Evolutionary conservation across 139 green algal species (phyloP), one percentile per base, ranked within the genome.

Genomic region (Chlorella sp.): DNA sequence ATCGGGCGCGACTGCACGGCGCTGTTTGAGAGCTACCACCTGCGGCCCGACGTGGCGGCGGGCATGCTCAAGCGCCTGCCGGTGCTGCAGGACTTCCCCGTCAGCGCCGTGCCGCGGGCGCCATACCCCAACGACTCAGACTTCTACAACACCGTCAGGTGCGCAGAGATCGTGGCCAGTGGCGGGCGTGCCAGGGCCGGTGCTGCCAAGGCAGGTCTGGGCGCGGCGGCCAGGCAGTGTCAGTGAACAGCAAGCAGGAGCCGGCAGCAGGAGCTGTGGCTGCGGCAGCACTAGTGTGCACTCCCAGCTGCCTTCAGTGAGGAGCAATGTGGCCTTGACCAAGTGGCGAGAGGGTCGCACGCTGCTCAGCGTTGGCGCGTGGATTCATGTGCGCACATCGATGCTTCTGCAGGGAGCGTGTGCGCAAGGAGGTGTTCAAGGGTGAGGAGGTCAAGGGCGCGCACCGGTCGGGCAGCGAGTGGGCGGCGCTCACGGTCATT

Each of bases 21-120:
- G 3, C 85, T 96, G 34, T 92, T 96, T 67, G 91, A 96, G 77
- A 88, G 74, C 22, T 94, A 92, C 79, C 91, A 96, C 80, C 73
- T 96, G 73, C 73, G 88, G 0, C 89, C 88, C 10, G 87, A 93
- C 35, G 82, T 90, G 29, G 68, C 81, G 23, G 62, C 30, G 6
- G 3, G 3, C 27, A 63, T 76, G 22, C 82, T 96, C 62, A 80
- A 82, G 64, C 75, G 80, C 17, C 80, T 96, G 68, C 91, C 91
- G 10, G 68, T 81, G 55, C 77, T 96, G 61, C 66, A 88, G 62
- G 91, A 74, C 66, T 96, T 96, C 76, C 91, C 91, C 26, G 80
- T 94, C 2, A 71, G 89, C 6, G 82, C 86, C 3, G 89, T 96
- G 67, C 91, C 91, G 5, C 71, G 49, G n/a, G 75, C 89, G 1